Base-by-base conservation (phyloP, 108 stramenopile species). In the Pseudonitzschia pungens region DNA sequence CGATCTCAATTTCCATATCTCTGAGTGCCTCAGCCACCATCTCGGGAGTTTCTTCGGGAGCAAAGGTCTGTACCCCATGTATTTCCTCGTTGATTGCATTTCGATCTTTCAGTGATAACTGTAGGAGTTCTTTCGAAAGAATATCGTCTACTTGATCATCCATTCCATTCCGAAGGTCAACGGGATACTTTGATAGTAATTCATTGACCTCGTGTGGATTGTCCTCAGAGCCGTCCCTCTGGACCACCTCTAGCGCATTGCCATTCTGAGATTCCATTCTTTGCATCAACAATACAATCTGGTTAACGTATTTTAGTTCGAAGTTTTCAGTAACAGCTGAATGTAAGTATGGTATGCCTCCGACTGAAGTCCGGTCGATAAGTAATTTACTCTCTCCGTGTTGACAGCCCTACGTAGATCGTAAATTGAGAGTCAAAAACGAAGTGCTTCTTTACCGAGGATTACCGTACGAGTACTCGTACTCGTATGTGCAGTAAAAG, bases 51-150 rank as follows among this genome's bases (percentile, higher is more conserved):
- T 67, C 66, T 67, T 67, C 43, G 31, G 20, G 66, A 12, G 45
- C 66, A 48, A 50, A 67, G 9, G 26, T 48, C 50, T 48, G 66
- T 0, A 67, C 66, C 14, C 66, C 66, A 50, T 67, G 66, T 24
- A 67, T 50, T 48, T 67, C 66, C 16, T 67, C 66, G 27, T 67
- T 32, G 28, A 67, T 50, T 67, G 45, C 45, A 50, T 67, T 67
- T 7, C 66, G 18, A 50, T 67, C 66, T 50, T 67, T 44, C 18
- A 67, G 28, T 24, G 66, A 67, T 48, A 67, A 21, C 31, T 36
- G 44, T 6, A 48, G 44, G 2, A 67, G 28, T 26, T 67, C 66
- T 48, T 48, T 67, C 28, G 66, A 44, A 6, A 67, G 36, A 31
- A 50, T 8, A 67, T 44, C 45, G 42, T 67, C 66, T 40, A 62